These are phyloP conservation scores for Termitomyces sp. DNA, from an alignment of 768 basidiomycete genomes.

Conservation along the genomic window DNA sequence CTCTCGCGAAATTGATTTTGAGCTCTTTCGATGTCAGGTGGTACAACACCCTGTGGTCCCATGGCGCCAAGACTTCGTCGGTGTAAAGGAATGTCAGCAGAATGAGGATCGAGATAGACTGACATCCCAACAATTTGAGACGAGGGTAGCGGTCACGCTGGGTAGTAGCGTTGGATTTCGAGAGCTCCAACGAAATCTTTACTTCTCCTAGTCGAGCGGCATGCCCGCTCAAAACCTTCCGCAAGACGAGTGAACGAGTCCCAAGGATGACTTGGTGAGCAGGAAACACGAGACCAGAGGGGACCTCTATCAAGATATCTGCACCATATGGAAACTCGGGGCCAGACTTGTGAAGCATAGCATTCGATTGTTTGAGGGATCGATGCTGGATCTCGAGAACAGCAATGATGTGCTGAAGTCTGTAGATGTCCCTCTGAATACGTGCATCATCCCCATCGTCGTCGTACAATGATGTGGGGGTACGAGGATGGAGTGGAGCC, in stretches of 20 bases:
- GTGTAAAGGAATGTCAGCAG: constrained; percentile 85
- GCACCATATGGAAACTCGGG: constrained; percentile 44
- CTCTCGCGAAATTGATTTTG: constrained; percentile 35
- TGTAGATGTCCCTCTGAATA: constrained; percentile 31
- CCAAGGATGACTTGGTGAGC: constrained; percentile 66
- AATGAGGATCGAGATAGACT: constrained; percentile 65
- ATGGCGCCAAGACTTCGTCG: constrained; percentile 75
- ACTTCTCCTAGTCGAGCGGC: constrained; percentile 21
- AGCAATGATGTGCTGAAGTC: constrained; percentile 27
- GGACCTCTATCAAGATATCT: constrained; percentile 51
- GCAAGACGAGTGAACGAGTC: constrained; percentile 47
- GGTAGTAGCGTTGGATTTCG: constrained; percentile 2
- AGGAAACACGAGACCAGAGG: constrained; percentile 40
- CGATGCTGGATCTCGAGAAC: constrained; percentile 25
- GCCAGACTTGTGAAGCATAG: constrained; percentile 7
- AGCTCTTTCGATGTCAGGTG: constrained; percentile 37
- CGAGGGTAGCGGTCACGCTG: constrained; percentile 10
- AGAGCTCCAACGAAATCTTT: constrained; percentile 25
- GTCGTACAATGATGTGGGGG: constrained; percentile 5
- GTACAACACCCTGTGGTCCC: constrained; percentile 68
- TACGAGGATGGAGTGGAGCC: neutral
- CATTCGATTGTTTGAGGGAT: constrained; percentile 13
- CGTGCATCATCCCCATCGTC: constrained; percentile 32
- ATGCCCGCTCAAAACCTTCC: constrained; percentile 32
- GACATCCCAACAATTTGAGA: constrained; percentile 48